Percentiles rank a stretch among this genome's conserved stretches.
Conservation (phyloP, 768 basidiomycete species). For the Solioccasus polychromus region DNA sequence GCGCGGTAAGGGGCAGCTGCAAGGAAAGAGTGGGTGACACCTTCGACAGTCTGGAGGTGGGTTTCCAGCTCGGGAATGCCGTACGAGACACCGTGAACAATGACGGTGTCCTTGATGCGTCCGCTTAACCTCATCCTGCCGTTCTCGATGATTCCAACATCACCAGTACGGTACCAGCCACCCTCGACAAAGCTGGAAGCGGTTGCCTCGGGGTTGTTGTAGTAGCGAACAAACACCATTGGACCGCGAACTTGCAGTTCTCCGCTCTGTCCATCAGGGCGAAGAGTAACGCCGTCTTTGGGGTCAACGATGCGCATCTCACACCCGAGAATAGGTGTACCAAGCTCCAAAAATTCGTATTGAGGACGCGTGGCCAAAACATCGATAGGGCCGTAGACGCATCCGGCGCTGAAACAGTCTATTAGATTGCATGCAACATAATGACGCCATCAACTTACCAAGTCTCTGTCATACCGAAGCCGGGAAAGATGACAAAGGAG, state of each 20-base stretch:
- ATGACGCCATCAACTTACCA: slow-evolving; percentile 23
- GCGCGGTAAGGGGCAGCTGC: no score
- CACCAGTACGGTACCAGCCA: slow-evolving; percentile 63
- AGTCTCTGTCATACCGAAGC: slow-evolving; percentile 37
- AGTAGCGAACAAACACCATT: slow-evolving; percentile 36
- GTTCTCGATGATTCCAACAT: slow-evolving; percentile 40
- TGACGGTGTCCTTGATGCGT: slow-evolving; percentile 39
- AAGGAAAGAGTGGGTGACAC: no score
- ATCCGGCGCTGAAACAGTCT: slow-evolving; percentile 37
- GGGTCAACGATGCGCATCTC: slow-evolving; percentile 37
- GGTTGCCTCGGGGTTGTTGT: slow-evolving; percentile 45
- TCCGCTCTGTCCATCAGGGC: slow-evolving; percentile 33
- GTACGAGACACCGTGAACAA: slow-evolving; percentile 41
- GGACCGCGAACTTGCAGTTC: slow-evolving; percentile 42
- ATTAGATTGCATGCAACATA: background rate
- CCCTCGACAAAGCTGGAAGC: slow-evolving; percentile 43
- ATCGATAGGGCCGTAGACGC: slow-evolving; percentile 36
- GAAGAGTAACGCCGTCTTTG: slow-evolving; percentile 24
- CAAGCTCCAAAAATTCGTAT: slow-evolving; percentile 40
- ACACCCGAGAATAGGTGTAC: slow-evolving; percentile 29
- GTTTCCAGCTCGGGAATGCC: slow-evolving; percentile 17
- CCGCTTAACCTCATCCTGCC: no score
- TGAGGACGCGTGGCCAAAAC: slow-evolving; percentile 13
- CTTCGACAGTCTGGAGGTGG: no score
- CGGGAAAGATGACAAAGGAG: no score